phyloP scores from a whole-genome alignment of 306 rosid species.

The Biancaea sappan region DNA sequence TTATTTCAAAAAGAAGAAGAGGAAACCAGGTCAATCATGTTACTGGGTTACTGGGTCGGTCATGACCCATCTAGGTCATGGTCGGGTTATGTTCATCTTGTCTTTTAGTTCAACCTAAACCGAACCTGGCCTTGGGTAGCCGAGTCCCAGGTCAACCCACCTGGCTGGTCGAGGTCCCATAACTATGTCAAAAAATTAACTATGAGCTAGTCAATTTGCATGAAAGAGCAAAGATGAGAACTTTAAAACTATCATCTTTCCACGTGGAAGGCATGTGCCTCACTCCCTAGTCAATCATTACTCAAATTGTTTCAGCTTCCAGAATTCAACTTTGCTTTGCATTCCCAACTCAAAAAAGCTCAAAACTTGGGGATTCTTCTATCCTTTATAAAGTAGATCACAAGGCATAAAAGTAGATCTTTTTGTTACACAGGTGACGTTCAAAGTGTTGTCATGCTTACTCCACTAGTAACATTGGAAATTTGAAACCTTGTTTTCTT shows the following conservation, averaged over 20 bases:
- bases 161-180: too few relatives aligned
- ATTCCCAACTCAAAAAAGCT: constrained; percentile 16
- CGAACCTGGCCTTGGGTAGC: too few relatives aligned
- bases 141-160: too few relatives aligned
- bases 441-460: constrained; percentile 33
- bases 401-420: constrained; percentile 30
- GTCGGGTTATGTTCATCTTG: too few relatives aligned
- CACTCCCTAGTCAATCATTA: constrained; percentile 36
- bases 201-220: constrained; percentile 12
- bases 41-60: too few relatives aligned
- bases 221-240: constrained; percentile 6
- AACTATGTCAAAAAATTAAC: too few relatives aligned
- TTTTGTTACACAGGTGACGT: constrained; percentile 11
- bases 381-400: constrained; percentile 17
- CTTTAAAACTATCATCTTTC: constrained; percentile 3
- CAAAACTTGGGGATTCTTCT: constrained; percentile 29
- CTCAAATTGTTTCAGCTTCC: constrained; percentile 27
- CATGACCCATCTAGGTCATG: too few relatives aligned
- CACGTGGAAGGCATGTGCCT: constrained; percentile 27
- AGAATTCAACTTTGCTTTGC: constrained; percentile 3
- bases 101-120: too few relatives aligned
- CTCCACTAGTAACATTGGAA: constrained; percentile 10
- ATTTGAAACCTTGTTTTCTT: not conserved
- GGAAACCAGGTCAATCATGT: too few relatives aligned
- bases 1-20: too few relatives aligned